These are phyloP conservation scores for Suillus tomentosus DNA, from an alignment of 768 basidiomycete species.

Conservation along the genomic window DNA sequence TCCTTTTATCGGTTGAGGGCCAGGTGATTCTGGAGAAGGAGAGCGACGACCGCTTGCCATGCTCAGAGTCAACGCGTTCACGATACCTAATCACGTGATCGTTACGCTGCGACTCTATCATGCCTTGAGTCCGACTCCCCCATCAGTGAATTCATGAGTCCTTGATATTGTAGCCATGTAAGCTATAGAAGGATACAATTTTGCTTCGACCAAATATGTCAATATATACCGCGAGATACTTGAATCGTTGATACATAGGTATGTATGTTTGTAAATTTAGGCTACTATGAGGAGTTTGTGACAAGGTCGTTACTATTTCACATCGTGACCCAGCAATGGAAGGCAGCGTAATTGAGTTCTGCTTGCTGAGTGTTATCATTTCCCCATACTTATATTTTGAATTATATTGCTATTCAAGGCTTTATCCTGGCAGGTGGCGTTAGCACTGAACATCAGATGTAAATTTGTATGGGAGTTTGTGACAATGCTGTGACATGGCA, in stretches of 20 bases:
- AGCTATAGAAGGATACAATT: neutral
- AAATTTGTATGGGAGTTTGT: neutral
- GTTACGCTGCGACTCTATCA: too few relatives aligned
- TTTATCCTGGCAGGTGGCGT: neutral
- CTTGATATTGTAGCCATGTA: neutral
- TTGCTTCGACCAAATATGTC: neutral
- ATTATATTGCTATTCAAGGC: neutral
- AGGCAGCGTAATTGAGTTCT: neutral
- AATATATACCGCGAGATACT: too few relatives aligned
- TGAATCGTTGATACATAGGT: neutral
- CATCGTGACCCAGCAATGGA: neutral
- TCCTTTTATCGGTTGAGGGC: constrained; percentile 68
- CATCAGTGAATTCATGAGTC: neutral
- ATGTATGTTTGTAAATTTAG: neutral
- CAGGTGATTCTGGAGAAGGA: constrained; percentile 28
- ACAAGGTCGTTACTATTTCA: neutral
- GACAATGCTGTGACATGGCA: neutral
- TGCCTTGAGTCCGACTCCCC: too few relatives aligned
- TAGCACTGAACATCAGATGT: neutral
- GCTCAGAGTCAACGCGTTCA: neutral
- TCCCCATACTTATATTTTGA: neutral
- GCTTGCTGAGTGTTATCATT: neutral
- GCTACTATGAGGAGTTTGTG: neutral
- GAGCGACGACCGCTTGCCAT: neutral
- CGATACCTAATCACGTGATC: too few relatives aligned